A percentile compares a stretch with the other conserved stretches of the same genome.
Conservation (phyloP, 371 early-diverging fungal genomes). For the Rhizopus stolonifer region DNA sequence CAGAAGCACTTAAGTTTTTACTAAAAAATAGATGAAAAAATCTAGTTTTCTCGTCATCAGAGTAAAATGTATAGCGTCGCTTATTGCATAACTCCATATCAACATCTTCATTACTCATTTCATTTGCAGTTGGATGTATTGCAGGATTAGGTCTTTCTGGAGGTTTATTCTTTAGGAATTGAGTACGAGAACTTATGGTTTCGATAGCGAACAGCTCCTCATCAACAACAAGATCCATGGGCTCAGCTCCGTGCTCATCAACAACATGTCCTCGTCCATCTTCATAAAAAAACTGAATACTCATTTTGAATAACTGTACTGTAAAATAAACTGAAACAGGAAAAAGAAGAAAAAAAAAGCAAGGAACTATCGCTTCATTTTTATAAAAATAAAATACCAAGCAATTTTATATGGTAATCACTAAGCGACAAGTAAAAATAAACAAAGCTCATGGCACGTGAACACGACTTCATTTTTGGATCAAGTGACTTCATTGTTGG, state of each 20-base stretch:
- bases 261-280: conserved; percentile 12
- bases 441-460: neutral
- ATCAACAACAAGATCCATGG: conserved; percentile 18
- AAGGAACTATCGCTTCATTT: conserved; percentile 6
- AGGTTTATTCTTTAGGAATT: neutral
- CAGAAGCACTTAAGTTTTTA: conserved; percentile 15
- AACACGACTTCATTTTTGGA: too few species aligned
- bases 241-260: conserved; percentile 15
- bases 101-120: neutral
- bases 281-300: conserved; percentile 5
- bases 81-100: conserved; percentile 11
- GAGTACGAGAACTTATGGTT: neutral
- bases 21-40: conserved; percentile 24
- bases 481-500: conserved; percentile 5
- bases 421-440: conserved; percentile 2
- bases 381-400: neutral
- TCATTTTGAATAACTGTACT: conserved; percentile 3
- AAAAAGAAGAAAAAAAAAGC: conserved; percentile 1
- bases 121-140: neutral
- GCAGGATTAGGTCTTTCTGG: neutral
- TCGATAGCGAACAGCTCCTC: conserved; percentile 14
- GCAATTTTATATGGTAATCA: conserved; percentile 3
- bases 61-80: conserved; percentile 14
- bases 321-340: conserved; percentile 1
- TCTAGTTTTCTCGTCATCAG: conserved; percentile 10